A percentile compares a stretch with the other conserved stretches of the same genome.
phyloP scores from a whole-genome alignment of 2,329 filamentous ascomycete genomes.

The Cercospora sp. region DNA sequence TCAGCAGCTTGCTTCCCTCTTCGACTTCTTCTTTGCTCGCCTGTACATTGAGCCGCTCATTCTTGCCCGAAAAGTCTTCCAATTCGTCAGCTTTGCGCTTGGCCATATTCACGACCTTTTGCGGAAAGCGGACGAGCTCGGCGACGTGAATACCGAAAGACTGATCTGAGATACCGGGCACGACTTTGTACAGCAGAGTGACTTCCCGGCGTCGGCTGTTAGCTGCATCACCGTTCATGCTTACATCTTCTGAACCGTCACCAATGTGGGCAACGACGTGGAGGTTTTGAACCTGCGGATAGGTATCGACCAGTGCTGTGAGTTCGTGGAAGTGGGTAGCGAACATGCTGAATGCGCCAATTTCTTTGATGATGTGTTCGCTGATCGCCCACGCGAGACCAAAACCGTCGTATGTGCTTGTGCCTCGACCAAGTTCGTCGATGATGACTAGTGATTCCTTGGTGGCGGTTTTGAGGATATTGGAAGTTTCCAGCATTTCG shows the following conservation, averaged over 20 bases:
- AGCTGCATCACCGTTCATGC: constrained; percentile 36
- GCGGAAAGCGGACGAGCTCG: constrained; percentile 91
- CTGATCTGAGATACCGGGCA: constrained; percentile 93
- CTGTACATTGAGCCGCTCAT: constrained; percentile 48
- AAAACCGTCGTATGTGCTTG: constrained; percentile 97
- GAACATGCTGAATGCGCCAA: constrained; percentile 90
- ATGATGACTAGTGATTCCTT: constrained; percentile 97
- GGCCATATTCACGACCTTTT: constrained; percentile 99
- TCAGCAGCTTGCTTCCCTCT: constrained; percentile 80
- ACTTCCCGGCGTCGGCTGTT: constrained; percentile 70
- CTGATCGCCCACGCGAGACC: constrained; percentile 99
- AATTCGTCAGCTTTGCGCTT: constrained; percentile 97
- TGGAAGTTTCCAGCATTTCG: constrained; percentile 98
- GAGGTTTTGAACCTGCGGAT: constrained; percentile 85
- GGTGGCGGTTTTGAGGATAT: constrained; percentile 96
- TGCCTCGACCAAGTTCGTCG: constrained; percentile 93
- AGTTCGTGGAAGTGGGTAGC: constrained; percentile 98
- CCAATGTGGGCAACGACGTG: constrained; percentile 94
- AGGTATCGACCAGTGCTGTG: constrained; percentile 82
- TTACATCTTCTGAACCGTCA: constrained; percentile 50
- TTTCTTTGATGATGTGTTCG: constrained; percentile 94
- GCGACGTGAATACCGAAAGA: constrained; percentile 98
- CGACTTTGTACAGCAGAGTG: constrained; percentile 93
- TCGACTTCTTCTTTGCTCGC: constrained; percentile 86
- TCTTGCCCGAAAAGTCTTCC: constrained; percentile 86